phyloP scores from a whole-genome alignment of 1,139 yeast species.

The Yamadazyma jaroonii region DNA sequence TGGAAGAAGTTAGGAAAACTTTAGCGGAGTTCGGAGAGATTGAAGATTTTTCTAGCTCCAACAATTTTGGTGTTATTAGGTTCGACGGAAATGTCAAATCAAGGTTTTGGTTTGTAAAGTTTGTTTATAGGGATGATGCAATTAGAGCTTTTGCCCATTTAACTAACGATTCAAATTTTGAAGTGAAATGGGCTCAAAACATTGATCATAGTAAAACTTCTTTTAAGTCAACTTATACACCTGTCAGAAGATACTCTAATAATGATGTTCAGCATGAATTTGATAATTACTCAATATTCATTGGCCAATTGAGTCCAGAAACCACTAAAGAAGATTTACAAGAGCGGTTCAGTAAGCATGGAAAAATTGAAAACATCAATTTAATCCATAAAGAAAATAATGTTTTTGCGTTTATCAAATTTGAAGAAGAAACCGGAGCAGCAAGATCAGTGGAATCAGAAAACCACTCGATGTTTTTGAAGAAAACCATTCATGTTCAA shows the following conservation, averaged over 20 bases:
- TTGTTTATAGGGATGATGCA: constrained; percentile 86
- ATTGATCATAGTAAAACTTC: constrained; percentile 33
- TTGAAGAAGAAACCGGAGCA: constrained; percentile 64
- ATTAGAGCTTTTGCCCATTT: constrained; percentile 78
- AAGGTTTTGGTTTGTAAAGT: constrained; percentile 75
- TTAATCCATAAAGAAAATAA: constrained; percentile 50
- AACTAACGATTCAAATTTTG: constrained; percentile 50
- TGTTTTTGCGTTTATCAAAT: constrained; percentile 73
- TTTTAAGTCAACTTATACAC: background rate
- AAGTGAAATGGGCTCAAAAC: constrained; percentile 85
- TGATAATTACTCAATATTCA: constrained; percentile 71
- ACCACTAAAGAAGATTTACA: constrained; percentile 53
- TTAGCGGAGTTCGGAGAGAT: constrained; percentile 66
- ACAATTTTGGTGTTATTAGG: constrained; percentile 30
- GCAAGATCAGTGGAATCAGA: constrained; percentile 81
- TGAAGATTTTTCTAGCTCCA: constrained; percentile 61
- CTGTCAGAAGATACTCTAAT: background rate
- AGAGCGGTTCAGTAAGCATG: constrained; percentile 65
- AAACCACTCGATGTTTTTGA: constrained; percentile 71
- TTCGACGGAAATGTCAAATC: constrained; percentile 11
- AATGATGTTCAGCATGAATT: constrained; percentile 32
- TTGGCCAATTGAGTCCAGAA: constrained; percentile 63
- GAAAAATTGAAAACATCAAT: constrained; percentile 54
- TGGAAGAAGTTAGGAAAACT: constrained; percentile 31
- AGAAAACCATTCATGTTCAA: constrained; percentile 79